Base-by-base conservation (phyloP, 2,329 filamentous ascomycete genomes). In the Epichloe hybrida region DNA sequence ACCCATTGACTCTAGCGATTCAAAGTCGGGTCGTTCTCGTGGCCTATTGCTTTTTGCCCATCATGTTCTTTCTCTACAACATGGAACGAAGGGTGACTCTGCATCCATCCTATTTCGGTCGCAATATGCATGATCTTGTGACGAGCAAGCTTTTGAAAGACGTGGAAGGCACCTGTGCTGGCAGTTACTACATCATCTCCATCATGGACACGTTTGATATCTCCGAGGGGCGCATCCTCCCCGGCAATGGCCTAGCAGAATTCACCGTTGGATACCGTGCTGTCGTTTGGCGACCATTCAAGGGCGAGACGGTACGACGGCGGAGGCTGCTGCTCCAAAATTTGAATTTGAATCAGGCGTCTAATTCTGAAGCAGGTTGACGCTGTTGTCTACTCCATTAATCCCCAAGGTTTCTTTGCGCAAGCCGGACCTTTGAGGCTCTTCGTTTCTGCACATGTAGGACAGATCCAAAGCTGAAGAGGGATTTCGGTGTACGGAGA, bases 21-120 rank as follows among this genome's bases (percentile, higher is more conserved):
- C 23, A 17, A 31, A 17, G 9, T 34, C 23, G n/a, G n/a, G n/a
- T 6, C 36, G 17, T 17, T 20, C 37, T 31, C 34, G 48, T 23
- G 34, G 9, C 21, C n/a, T 2, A 3, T 21, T 13, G 13, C 7
- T 11, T 45, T 20, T 54, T 37, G 50, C 50, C 56, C 69, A 71
- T 56, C 60, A 98, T 98, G 93, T 98, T 97, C 71, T 98, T 98
- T 74, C 86, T 98, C 57, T 88, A 95, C 71, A 91, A 95, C 65
- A 84, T 97, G 69, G 89, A 95, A 72, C 89, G 91, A 65, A 85
- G 88, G 64, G 90, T 97, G 62, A 90, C 88, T 59, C 80, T 98
- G 63, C 93, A 98, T 65, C 93, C 93, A 31, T 97, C 91, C 12
- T 98, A 94, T 72, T 97, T 98, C 66, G 90, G 90, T 52, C 84